Conservation (phyloP, 75 land plant genomes). For the Sequoiadendron giganteum region DNA sequence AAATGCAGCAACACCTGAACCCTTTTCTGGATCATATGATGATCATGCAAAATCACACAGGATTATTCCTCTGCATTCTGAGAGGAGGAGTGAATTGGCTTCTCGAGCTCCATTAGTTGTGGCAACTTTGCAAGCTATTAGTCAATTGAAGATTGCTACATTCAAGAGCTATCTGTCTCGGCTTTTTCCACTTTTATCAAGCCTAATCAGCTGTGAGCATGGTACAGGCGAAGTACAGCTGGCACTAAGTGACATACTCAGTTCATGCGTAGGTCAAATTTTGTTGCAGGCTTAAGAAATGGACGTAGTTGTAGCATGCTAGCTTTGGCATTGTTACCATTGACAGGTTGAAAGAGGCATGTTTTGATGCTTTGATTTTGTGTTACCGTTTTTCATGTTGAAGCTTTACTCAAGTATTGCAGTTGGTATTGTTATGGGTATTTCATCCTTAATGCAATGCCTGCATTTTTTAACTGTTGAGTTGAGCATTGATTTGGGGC, state of each 20-base stretch:
- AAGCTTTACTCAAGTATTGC: neutral
- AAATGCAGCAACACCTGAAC: conserved; percentile 22
- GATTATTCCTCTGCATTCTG: conserved; percentile 62
- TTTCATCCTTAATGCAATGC: neutral
- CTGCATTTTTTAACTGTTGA: neutral
- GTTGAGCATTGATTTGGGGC: neutral
- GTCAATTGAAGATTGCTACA: conserved; percentile 32
- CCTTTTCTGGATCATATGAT: conserved; percentile 4
- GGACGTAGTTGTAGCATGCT: neutral
- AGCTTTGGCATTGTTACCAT: neutral
- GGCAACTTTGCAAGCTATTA: conserved; percentile 42
- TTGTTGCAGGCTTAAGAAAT: conserved; percentile 5
- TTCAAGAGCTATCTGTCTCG: conserved; percentile 41
- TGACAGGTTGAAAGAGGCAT: conserved; percentile 2
- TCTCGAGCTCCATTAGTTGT: conserved; percentile 62
- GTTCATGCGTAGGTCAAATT: conserved; percentile 69
- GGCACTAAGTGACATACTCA: conserved; percentile 48
- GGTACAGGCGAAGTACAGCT: conserved; percentile 71
- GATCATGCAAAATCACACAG: conserved; percentile 27
- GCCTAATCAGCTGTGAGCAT: conserved; percentile 75
- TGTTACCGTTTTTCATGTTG: neutral
- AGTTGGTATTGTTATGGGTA: neutral
- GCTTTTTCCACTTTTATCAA: conserved; percentile 62
- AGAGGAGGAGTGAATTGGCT: conserved; percentile 68
- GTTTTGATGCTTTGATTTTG: neutral